A percentile compares a stretch with the other conserved stretches of the same genome.
These are phyloP conservation scores for Solanum bulbocastanum DNA, from an alignment of 257 asterid species.

Conservation along the genomic window DNA sequence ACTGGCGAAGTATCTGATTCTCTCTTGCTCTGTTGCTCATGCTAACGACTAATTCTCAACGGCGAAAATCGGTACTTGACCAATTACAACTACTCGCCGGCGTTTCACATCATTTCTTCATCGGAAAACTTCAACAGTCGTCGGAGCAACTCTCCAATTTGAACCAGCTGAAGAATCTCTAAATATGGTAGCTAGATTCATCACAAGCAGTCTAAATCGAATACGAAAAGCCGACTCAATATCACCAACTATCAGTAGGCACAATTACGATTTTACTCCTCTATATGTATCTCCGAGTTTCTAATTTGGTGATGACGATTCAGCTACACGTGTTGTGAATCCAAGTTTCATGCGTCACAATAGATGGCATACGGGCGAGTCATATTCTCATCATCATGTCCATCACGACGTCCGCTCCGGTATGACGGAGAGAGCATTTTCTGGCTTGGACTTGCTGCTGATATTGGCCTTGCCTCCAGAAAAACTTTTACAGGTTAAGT, in stretches of 20 bases:
- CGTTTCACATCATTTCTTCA: background rate
- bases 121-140: background rate
- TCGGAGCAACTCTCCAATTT: background rate
- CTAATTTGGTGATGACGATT: background rate
- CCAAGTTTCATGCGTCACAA: slow-evolving; percentile 37
- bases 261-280: background rate
- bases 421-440: slow-evolving; percentile 70
- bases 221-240: slow-evolving; percentile 20
- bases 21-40: background rate
- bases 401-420: slow-evolving; percentile 35
- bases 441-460: slow-evolving; percentile 84
- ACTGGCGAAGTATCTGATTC: background rate
- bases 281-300: slow-evolving; percentile 11
- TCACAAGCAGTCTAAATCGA: slow-evolving; percentile 22
- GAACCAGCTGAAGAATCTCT: background rate
- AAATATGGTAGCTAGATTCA: slow-evolving; percentile 48
- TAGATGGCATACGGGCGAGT: slow-evolving; percentile 79
- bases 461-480: slow-evolving; percentile 71
- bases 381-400: slow-evolving; percentile 17
- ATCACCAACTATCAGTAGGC: slow-evolving; percentile 7
- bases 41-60: background rate
- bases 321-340: slow-evolving; percentile 8
- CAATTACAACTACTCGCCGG: background rate
- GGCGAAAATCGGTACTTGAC: background rate
- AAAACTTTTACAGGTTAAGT: slow-evolving; percentile 76